These are phyloP conservation scores for Phytophthora pini DNA, from an alignment of 352 stramenopile genomes.

Conservation along the genomic window DNA sequence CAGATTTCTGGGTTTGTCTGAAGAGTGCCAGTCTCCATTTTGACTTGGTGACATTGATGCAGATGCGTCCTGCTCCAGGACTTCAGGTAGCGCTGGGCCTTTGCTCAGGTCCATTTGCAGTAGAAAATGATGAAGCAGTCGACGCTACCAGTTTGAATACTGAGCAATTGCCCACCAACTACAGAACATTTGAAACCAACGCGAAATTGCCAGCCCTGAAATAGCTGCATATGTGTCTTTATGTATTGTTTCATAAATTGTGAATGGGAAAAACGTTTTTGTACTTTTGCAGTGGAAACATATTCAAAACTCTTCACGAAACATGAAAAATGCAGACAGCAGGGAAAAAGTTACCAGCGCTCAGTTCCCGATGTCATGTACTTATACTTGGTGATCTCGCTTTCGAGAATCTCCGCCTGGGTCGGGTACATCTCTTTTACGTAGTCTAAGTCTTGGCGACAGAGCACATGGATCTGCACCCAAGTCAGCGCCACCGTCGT, in stretches of 20 bases:
- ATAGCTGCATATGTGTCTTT: not conserved
- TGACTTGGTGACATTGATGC: slow-evolving; percentile 8
- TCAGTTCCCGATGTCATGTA: slow-evolving; percentile 64
- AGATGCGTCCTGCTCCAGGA: slow-evolving; percentile 7
- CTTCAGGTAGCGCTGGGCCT: not conserved
- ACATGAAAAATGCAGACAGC: no score
- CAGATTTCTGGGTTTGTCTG: slow-evolving; percentile 1
- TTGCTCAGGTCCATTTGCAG: not conserved
- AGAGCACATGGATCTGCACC: slow-evolving; percentile 79
- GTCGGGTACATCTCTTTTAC: slow-evolving; percentile 69
- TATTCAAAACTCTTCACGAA: not conserved
- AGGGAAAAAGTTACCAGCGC: slow-evolving; percentile 41
- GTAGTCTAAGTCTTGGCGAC: slow-evolving; percentile 59
- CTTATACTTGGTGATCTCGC: slow-evolving; percentile 74
- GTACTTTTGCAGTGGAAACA: not conserved
- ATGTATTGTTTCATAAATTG: no score
- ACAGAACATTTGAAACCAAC: slow-evolving; percentile 11
- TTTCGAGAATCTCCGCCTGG: slow-evolving; percentile 61
- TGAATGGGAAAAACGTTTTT: no score
- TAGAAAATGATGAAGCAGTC: not conserved
- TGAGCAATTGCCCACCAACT: not conserved
- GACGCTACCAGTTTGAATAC: not conserved
- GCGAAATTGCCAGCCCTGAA: not conserved
- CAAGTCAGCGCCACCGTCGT: slow-evolving; percentile 72
- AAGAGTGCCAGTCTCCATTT: slow-evolving; percentile 4